Evolutionary conservation across 2,329 filamentous ascomycete species (phyloP), one percentile per base, ranked within the genome.

Genomic region (Aureobasidium zeae): DNA sequence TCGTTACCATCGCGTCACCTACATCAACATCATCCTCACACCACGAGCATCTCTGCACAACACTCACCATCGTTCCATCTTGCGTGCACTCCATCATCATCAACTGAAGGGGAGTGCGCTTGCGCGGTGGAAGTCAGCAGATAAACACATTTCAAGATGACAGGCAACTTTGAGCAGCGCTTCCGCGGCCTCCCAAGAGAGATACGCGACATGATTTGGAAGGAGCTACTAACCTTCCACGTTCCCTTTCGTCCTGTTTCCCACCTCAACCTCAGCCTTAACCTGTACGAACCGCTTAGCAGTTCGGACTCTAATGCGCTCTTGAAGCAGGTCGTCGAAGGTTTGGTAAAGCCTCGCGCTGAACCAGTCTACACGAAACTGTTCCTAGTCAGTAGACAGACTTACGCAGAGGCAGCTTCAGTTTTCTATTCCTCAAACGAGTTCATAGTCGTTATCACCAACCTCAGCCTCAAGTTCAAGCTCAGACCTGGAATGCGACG

Each of bases 171-270:
- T 13, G 28, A 31, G n/a, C 26, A 31, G 20, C 26, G 26, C 9
- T 41, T 41, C 24, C 19, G 37, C 19, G 37, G 37, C 13, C 37
- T 41, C 11, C 37, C 37, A 11, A 29, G 26, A 29, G 37, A 41
- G 19, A n/a, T 41, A 15, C 25, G 37, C 13, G 37, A 41, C 9
- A 41, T 41, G 37, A 17, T 41, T 22, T 41, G 37, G 37, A 41
- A 13, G 24, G 19, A 31, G 11, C 9, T 21, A n/a, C 19, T 41
- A 10, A 24, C n/a, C 9, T 3, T 31, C 15, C 1, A 22, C n/a
- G 5, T 16, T 3, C 8, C 17, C 2, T 31, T 31, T 15, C 19
- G 37, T 16, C 1, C 21, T 13, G 16, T 28, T 11, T 10, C 25
- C 3, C 12, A 11, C 7, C 24, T 28, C 10, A 16, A 28, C 11